Base-by-base conservation (phyloP, 805 yeast genomes). In the Pichia exigua region DNA sequence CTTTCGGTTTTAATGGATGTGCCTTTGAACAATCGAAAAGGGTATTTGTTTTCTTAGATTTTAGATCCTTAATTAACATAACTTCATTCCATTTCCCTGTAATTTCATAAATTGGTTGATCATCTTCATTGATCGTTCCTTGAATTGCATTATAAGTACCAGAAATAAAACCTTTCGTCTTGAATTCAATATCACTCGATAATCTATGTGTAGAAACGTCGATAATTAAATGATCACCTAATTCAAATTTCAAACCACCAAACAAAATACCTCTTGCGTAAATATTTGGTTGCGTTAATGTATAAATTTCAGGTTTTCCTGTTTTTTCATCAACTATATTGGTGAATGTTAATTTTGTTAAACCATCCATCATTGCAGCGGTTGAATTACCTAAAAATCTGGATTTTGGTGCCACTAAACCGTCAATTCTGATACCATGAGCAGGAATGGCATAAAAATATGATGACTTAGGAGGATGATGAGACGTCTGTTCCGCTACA, bases 381-480 rank as follows among this genome's bases (percentile, higher is more conserved):
- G 97, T 91, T 2, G 97, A 89, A 64, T 94, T 94, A 32, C 99
- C 99, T 54, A 92, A 73, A 61, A 94, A 94, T 61, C 81, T 79
- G 1, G 97, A 90, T 62, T 79, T 83, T 22, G 99, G 99, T 44
- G 89, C 75, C 20, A 90, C 81, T 15, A 85, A 77, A 30, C 99
- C 99, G 63, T 94, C 99, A 22, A 85, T 89, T 56, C 94, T 79
- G 53, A 94, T 87, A 58, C 80, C 79, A 53, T 79, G 78, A 52
- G 81, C 85, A 0, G 99, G 99, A 39, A 87, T 78, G 68, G 84
- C 73, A 65, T 88, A 94, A 64, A 90, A 94, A 68, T 92, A 94
- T 0, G 96, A 84, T 0, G 97, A 88, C 65, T 94, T 86, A 15
- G 99, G 99, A n/a, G 99, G 98, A 65, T 94, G 99, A 63, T 94